Evolutionary conservation across 768 basidiomycete species (phyloP).

Genomic region (Melanogaster broomeanus): DNA sequence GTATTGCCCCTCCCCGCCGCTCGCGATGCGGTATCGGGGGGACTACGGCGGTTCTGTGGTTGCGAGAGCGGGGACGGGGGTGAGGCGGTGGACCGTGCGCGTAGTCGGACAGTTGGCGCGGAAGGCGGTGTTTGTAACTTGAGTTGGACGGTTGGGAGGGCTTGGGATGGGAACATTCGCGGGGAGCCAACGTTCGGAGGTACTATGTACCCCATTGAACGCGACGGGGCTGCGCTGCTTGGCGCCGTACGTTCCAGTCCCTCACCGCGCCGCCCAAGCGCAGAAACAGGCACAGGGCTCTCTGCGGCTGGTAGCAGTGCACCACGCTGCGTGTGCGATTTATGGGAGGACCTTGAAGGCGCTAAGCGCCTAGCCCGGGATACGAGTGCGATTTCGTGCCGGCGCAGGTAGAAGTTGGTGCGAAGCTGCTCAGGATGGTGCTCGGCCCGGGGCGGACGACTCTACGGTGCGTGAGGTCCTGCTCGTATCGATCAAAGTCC

Average conservation of each 20-base stretch:
- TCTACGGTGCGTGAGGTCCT: constrained; percentile 55
- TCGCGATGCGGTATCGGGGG: no score
- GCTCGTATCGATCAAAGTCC: constrained; percentile 56
- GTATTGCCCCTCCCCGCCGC: constrained; percentile 71
- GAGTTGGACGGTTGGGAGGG: background rate
- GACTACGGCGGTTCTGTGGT: constrained; percentile 82
- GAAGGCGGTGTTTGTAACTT: no score
- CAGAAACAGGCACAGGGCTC: constrained; percentile 51
- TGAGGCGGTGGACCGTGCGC: constrained; percentile 33
- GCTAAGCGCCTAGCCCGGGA: constrained; percentile 10
- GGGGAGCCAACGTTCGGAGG: constrained; percentile 46
- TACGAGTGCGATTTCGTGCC: background rate
- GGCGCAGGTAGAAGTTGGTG: constrained; percentile 29
- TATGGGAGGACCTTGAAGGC: constrained; percentile 67
- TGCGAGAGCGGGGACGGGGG: constrained; percentile 67
- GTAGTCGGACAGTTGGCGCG: constrained; percentile 57
- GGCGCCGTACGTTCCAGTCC: constrained; percentile 62
- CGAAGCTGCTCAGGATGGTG: constrained; percentile 52
- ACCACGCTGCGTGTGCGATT: constrained; percentile 77
- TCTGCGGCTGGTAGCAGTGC: constrained; percentile 65
- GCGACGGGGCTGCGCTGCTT: constrained; percentile 58
- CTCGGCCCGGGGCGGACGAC: constrained; percentile 48
- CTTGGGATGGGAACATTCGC: background rate
- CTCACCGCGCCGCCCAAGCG: constrained; percentile 40
- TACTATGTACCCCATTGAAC: constrained; percentile 77